Conservation (phyloP, 2,329 filamentous ascomycete species). For the Aspergillus ruber region DNA sequence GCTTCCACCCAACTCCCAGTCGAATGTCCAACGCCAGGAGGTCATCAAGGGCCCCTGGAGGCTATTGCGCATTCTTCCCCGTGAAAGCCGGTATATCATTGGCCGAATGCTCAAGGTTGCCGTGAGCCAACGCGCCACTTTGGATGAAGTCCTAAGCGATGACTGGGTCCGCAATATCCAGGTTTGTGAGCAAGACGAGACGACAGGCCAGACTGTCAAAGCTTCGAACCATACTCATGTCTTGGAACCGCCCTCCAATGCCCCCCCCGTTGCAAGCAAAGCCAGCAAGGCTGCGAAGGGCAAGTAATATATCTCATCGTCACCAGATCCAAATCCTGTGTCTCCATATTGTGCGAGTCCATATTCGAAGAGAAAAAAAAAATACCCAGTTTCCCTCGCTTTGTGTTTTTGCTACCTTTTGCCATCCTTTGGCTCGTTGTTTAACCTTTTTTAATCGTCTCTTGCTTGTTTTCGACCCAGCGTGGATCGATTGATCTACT, state of each 20-base stretch:
- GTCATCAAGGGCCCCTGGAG: conserved; percentile 90
- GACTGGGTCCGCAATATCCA: conserved; percentile 81
- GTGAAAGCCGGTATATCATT: conserved; percentile 85
- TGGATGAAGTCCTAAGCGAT: conserved; percentile 80
- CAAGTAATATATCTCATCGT: neutral
- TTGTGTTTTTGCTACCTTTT: neutral
- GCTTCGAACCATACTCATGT: conserved; percentile 77
- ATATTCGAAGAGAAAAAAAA: neutral
- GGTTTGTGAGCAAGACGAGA: conserved; percentile 68
- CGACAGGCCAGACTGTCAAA: conserved; percentile 64
- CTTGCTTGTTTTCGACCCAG: neutral
- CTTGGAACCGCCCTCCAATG: conserved; percentile 58
- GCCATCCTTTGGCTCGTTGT: neutral
- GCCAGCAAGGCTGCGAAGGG: conserved; percentile 10
- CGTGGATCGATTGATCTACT: neutral
- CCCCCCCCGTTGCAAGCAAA: conserved; percentile 30
- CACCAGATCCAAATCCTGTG: neutral
- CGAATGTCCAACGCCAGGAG: conserved; percentile 48
- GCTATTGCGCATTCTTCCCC: conserved; percentile 74
- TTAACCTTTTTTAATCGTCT: neutral
- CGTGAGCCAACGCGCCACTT: conserved; percentile 71
- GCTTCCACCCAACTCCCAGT: conserved; percentile 22
- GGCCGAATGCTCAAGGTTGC: conserved; percentile 88
- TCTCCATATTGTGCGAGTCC: neutral
- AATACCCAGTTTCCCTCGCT: neutral